Conservation (phyloP, 2,329 filamentous ascomycete genomes). For the Trichoderma sp. region DNA sequence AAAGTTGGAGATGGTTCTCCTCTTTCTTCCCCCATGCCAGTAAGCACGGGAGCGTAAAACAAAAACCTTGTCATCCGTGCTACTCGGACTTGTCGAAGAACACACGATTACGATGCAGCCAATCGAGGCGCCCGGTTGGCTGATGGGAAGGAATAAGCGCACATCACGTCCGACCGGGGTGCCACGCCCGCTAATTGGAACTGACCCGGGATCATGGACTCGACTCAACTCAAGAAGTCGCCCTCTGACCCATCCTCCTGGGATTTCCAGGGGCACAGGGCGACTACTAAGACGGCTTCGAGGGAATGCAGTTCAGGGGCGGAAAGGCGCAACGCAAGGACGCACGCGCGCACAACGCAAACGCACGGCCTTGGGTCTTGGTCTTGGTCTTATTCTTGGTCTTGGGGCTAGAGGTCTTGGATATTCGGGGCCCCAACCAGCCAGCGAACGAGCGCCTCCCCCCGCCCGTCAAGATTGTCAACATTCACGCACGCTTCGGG, state of each 20-base stretch:
- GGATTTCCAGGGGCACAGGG: not conserved
- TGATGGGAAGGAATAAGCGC: slow-evolving; percentile 15
- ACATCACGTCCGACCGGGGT: slow-evolving; percentile 13
- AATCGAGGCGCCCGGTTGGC: slow-evolving; percentile 9
- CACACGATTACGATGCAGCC: slow-evolving; percentile 18
- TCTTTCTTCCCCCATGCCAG: not conserved
- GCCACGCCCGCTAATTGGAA: slow-evolving; percentile 15
- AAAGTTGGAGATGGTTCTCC: not conserved
- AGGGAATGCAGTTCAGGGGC: slow-evolving; percentile 1
- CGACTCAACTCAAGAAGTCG: slow-evolving; percentile 11
- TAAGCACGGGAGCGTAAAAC: slow-evolving; percentile 14
- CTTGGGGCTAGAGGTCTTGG: not conserved
- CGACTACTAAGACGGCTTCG: not conserved
- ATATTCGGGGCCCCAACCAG: not conserved
- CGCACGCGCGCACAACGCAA: not conserved
- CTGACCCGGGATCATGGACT: slow-evolving; percentile 9
- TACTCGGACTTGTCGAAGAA: not conserved
- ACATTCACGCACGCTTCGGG: slow-evolving; percentile 1
- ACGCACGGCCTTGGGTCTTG: not conserved
- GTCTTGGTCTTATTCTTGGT: not conserved
- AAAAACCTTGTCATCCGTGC: slow-evolving; percentile 7
- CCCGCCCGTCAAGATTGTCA: slow-evolving; percentile 4
- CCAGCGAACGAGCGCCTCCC: not conserved
- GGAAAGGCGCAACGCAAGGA: not conserved
- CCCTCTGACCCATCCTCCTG: slow-evolving; percentile 12